A percentile compares a stretch with the other conserved stretches of the same genome.
Conservation (phyloP, 2,329 filamentous ascomycete species). For the Colletotrichum costaricense region DNA sequence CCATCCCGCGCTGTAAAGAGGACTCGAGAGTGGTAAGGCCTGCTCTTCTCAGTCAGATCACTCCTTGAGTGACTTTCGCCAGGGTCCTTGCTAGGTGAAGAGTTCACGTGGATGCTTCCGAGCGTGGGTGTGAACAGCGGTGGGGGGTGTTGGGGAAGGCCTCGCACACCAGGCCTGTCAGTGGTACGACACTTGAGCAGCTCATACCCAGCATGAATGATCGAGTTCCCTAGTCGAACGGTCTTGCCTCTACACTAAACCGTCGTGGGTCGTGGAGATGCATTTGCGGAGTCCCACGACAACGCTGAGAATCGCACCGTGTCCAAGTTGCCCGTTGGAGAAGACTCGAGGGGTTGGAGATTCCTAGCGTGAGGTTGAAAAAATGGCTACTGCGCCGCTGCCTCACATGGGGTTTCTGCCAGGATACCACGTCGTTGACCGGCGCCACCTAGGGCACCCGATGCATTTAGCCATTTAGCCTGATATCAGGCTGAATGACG, state of each 20-base stretch:
- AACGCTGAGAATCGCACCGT: neutral
- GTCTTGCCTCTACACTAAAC: neutral
- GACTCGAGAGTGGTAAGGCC: neutral
- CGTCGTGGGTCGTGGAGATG: neutral
- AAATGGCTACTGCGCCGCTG: conserved; percentile 6
- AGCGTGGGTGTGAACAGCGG: neutral
- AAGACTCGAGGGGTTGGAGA: neutral
- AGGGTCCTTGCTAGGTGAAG: neutral
- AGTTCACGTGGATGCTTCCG: neutral
- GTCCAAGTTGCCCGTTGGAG: neutral
- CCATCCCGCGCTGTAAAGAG: neutral
- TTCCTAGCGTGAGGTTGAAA: neutral
- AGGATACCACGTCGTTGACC: conserved; percentile 10
- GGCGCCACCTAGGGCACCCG: conserved; percentile 7
- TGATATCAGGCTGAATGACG: conserved; percentile 21
- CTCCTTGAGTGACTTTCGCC: neutral
- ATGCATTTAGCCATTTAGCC: conserved; percentile 31
- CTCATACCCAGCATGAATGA: neutral
- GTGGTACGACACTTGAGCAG: conserved; percentile 1
- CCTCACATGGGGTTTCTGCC: conserved; percentile 10
- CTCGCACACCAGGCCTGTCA: conserved; percentile 2
- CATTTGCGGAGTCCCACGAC: neutral
- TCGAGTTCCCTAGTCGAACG: neutral
- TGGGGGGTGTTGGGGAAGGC: neutral
- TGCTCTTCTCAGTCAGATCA: neutral